Evolutionary conservation across 139 green algal species (phyloP), one percentile per base, ranked within the genome.

Genomic region (Axilococcus clingmanii): DNA sequence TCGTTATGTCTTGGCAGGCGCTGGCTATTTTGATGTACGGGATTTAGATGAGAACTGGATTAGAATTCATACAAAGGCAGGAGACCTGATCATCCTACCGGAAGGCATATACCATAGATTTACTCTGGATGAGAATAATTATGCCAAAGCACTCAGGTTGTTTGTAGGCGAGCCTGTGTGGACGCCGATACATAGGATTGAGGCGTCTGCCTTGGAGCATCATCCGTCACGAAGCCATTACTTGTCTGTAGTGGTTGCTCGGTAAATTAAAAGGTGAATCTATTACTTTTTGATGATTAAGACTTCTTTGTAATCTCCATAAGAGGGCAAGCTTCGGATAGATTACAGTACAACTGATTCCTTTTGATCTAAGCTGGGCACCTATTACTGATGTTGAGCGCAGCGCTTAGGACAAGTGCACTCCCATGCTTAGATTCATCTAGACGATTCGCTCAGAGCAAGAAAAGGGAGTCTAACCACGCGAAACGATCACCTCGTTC

Each of bases 61-160:
- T 33, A 81, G 89, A 45, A 94, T 97, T 47, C 46, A 62, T 8
- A 81, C 57, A 40, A 45, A 40, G 7, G 81, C 83, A 60, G 88
- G 88, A 17, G 77, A 89, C 60, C 72, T 97, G 66, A 79, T 97
- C 12, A 74, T 95, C 38, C 65, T 97, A 61, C 89, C 89, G 15
- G 87, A 89, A 66, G 89, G 89, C 45, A 96, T 96, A 55, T 97
- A 95, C 75, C 89, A 97, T 69, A 67, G 88, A 22, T 96, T 96
- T 82, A 96, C 86, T 2, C 68, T 96, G 14, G 83, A 94, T 61
- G 55, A 63, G 0, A 62, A 54, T 36, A 88, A 96, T 67, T 94
- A 89, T 73, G 76, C 86, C 63, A 94, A 91, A 79, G 89, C 85
- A 0, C 81, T 97, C 80, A 74, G 89, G 1, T 68, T 97, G 40